Evolutionary conservation across 129 eudicot genomes (phyloP).

Genomic region (Helichrysum umbraculigerum): DNA sequence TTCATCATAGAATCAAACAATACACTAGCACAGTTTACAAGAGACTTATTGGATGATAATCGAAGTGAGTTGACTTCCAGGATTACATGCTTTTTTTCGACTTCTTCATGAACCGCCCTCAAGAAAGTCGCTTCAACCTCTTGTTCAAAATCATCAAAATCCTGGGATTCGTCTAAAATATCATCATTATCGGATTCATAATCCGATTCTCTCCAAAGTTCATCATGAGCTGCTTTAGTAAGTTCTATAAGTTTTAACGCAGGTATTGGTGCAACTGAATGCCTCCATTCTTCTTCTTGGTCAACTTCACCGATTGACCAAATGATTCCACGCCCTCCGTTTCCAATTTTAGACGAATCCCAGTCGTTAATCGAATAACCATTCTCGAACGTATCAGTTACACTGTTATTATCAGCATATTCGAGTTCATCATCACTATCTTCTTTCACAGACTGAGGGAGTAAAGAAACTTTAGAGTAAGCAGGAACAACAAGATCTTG

Average conservation of each 20-base stretch:
- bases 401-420: constrained; percentile 77
- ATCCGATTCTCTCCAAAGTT: constrained; percentile 56
- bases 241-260: constrained; percentile 63
- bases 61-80: constrained; percentile 89
- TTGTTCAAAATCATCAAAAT: constrained; percentile 78
- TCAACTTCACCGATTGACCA: constrained; percentile 77
- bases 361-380: constrained; percentile 37
- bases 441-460: constrained; percentile 69
- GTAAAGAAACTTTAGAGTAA: constrained; percentile 88
- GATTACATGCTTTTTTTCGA: constrained; percentile 67
- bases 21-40: constrained; percentile 80
- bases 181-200: constrained; percentile 59
- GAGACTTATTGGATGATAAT: constrained; percentile 70
- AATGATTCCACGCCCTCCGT: constrained; percentile 74
- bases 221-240: constrained; percentile 41
- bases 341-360: constrained; percentile 65
- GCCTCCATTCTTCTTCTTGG: constrained; percentile 87
- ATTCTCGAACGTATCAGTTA: constrained; percentile 38
- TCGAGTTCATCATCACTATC: constrained; percentile 99
- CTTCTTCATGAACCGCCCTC: constrained; percentile 76
- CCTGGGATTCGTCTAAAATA: constrained; percentile 48
- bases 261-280: constrained; percentile 90
- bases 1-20: constrained; percentile 85
- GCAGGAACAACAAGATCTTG: constrained; percentile 71
- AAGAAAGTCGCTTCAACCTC: constrained; percentile 92